phyloP scores from a whole-genome alignment of 2,329 filamentous ascomycete genomes.

The Dothistroma septosporum region DNA sequence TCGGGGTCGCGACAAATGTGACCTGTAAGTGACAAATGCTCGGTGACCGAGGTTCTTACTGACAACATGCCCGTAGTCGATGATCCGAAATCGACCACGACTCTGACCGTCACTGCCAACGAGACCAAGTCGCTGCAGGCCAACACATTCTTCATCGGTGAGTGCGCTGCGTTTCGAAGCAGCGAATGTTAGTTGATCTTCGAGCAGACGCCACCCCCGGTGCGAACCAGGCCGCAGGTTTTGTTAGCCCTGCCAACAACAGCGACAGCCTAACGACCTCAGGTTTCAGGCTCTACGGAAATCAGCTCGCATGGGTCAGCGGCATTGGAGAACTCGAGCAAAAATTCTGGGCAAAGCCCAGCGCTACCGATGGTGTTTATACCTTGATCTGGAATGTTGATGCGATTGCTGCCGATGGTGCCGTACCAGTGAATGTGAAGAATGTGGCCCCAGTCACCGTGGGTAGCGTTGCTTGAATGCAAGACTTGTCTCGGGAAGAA shows the following conservation, averaged over 20 bases:
- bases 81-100: neutral
- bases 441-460: constrained; percentile 2
- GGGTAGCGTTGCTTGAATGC: neutral
- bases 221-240: constrained; percentile 2
- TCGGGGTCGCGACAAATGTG: neutral
- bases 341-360: constrained; percentile 1
- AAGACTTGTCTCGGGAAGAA: neutral
- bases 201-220: neutral
- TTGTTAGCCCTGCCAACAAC: neutral
- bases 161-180: neutral
- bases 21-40: neutral
- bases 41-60: neutral
- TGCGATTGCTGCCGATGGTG: neutral
- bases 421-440: constrained; percentile 4
- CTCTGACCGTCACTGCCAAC: constrained; percentile 1
- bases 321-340: neutral
- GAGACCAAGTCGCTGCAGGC: neutral
- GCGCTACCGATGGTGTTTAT: neutral
- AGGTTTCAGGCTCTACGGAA: constrained; percentile 1
- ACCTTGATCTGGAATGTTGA: constrained; percentile 2
- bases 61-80: neutral
- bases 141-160: constrained; percentile 3
- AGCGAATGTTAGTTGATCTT: neutral
- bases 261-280: neutral
- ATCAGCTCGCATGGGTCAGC: constrained; percentile 2